Evolutionary conservation across 2,329 filamentous ascomycete genomes (phyloP), one percentile per base, ranked within the genome.

Genomic region (Fusarium sp.): DNA sequence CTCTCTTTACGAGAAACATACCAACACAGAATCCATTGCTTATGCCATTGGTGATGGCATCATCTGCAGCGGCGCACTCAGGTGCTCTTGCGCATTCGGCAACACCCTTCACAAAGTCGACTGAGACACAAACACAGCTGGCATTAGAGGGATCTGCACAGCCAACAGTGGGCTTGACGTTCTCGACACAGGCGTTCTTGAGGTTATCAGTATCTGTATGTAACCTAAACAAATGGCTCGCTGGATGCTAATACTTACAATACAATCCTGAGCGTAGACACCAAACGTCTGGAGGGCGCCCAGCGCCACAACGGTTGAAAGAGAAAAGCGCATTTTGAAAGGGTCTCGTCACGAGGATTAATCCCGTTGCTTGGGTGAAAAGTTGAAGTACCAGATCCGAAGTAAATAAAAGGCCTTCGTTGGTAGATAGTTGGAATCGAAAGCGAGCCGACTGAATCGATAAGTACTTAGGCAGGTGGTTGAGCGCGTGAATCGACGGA

Each of bases 71-170:
- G 43, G 66, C 73, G 63, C 77, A 79, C 12, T 16, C 20, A 24
- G 53, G 43, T 16, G 55, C 73, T 46, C 71, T 74, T 34, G 81
- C 78, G 61, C 83, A 85, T 51, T 84, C 82, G 24, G 76, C 73
- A 49, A 85, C 77, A n/a, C 80, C 81, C 58, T 73, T 73, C 29
- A 73, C 49, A 56, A 82, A 82, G 22, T 73, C 73, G 1, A 75
- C 56, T 14, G 79, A 79, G 29, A 65, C 71, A 68, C 84, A 86
- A 18, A 86, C 77, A 65, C 84, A 86, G 18, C 75, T 71, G 22
- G 74, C 73, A 29, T 80, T 73, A 44, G 73, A 70, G 34, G 77
- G 77, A 62, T 68, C 76, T n/a, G 47, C 40, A 43, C 79, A 81
- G 12, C 54, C 45, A 18, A 62, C 60, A 38, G 59, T 58, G 30